Evolutionary conservation across 208 protist species (phyloP).

Genomic region (Crithidia mellificae): DNA sequence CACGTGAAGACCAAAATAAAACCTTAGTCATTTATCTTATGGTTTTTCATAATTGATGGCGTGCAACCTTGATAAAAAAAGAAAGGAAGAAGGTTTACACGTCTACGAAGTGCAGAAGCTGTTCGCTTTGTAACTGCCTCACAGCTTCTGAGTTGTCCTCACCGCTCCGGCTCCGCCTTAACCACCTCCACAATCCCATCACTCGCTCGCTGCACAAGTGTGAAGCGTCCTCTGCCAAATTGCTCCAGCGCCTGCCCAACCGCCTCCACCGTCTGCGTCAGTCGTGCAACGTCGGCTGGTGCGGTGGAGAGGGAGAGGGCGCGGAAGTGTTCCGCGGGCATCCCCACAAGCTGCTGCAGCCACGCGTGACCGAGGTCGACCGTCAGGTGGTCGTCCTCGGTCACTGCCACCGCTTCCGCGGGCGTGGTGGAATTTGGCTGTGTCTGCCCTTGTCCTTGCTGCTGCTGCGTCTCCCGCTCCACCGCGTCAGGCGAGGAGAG

Average conservation of each 20-base stretch:
- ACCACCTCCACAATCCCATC: slow-evolving; percentile 66
- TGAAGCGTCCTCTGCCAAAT: slow-evolving; percentile 46
- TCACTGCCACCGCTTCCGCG: background rate
- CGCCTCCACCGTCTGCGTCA: slow-evolving; percentile 43
- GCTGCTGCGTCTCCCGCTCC: slow-evolving; percentile 28
- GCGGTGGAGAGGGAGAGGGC: slow-evolving; percentile 36
- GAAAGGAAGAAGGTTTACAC: background rate
- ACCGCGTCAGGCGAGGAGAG: slow-evolving; percentile 40
- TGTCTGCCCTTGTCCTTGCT: too few species aligned
- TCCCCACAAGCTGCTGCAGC: slow-evolving; percentile 56
- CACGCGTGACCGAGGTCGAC: slow-evolving; percentile 74
- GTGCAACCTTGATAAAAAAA: too few species aligned
- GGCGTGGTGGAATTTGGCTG: too few species aligned
- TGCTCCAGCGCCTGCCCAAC: slow-evolving; percentile 54
- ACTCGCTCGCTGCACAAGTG: slow-evolving; percentile 45
- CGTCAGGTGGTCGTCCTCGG: slow-evolving; percentile 30
- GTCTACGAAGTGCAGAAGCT: background rate
- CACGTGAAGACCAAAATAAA: too few species aligned
- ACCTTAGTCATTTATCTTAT: too few species aligned
- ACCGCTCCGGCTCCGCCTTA: slow-evolving; percentile 16
- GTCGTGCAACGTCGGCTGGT: slow-evolving; percentile 34
- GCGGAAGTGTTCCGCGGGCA: slow-evolving; percentile 51
- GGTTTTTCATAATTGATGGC: too few species aligned
- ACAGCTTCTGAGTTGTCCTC: background rate
- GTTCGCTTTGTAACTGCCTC: background rate